Percentiles rank a stretch among this genome's conserved stretches.
Evolutionary conservation across 805 yeast species (phyloP).

Genomic region (Candida odintsovae): DNA sequence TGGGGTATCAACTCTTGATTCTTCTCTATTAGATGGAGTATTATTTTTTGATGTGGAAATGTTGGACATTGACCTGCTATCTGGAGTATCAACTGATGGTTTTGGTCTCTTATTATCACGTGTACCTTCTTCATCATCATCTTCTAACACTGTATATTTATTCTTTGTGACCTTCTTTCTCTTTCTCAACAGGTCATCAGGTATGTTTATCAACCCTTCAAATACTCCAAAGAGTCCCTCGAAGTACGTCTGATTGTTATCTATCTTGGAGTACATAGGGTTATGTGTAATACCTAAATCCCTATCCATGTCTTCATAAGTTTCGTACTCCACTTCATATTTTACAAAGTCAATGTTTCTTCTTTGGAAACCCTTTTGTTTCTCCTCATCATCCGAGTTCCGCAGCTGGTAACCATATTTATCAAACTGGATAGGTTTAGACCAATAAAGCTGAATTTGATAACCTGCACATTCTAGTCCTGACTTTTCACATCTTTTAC

Average conservation of each 20-base stretch:
- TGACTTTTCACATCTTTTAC: constrained; percentile 64
- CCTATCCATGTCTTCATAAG: constrained; percentile 80
- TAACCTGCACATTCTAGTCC: constrained; percentile 76
- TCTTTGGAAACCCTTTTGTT: constrained; percentile 57
- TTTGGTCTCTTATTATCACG: neutral
- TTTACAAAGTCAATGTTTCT: constrained; percentile 68
- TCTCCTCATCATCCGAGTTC: constrained; percentile 16
- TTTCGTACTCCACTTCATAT: constrained; percentile 60
- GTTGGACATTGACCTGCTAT: neutral
- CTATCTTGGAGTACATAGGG: constrained; percentile 36
- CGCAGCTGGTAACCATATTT: constrained; percentile 36
- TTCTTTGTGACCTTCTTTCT: constrained; percentile 22
- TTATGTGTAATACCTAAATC: constrained; percentile 54
- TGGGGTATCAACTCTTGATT: neutral
- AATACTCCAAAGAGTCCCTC: constrained; percentile 86
- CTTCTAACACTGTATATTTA: constrained; percentile 15
- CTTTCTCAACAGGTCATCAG: constrained; percentile 18
- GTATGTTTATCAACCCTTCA: constrained; percentile 32
- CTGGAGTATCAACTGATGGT: neutral
- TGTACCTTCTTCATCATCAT: constrained; percentile 2
- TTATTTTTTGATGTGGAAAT: neutral
- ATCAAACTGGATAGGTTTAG: constrained; percentile 46
- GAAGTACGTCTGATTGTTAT: constrained; percentile 41
- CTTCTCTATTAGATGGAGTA: neutral
- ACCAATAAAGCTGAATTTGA: constrained; percentile 76